Conservation (phyloP, 352 stramenopile species). For the Phytopythium aichiense region DNA sequence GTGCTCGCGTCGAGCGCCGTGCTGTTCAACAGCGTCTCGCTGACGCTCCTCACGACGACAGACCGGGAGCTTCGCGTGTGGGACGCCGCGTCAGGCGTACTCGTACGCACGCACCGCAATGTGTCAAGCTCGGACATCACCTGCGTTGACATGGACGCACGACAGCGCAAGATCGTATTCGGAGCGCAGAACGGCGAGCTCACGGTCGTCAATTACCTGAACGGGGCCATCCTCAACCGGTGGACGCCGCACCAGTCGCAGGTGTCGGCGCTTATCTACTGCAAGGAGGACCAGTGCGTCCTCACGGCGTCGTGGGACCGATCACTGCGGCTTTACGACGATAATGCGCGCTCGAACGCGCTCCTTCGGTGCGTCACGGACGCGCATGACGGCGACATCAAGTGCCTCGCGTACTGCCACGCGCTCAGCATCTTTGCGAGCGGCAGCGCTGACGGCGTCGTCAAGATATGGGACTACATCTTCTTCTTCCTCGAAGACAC, state of each 20-base stretch:
- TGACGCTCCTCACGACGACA: constrained; percentile 65
- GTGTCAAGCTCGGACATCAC: constrained; percentile 59
- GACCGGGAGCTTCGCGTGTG: constrained; percentile 67
- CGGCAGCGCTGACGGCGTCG: constrained; percentile 47
- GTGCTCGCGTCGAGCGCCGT: constrained; percentile 54
- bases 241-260: constrained; percentile 64
- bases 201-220: constrained; percentile 73
- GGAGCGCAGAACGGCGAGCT: constrained; percentile 65
- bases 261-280: constrained; percentile 65
- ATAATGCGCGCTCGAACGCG: constrained; percentile 46
- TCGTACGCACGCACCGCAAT: constrained; percentile 59
- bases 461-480: constrained; percentile 87
- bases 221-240: constrained; percentile 54
- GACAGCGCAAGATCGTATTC: constrained; percentile 67
- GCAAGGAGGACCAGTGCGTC: constrained; percentile 70
- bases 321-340: constrained; percentile 69
- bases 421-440: constrained; percentile 60
- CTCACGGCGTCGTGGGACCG: constrained; percentile 75
- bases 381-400: constrained; percentile 74
- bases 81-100: constrained; percentile 47
- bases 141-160: constrained; percentile 60
- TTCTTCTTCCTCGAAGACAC: constrained; percentile 77
- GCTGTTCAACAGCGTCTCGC: constrained; percentile 63
- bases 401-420: constrained; percentile 74
- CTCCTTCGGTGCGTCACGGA: constrained; percentile 65